Conservation (phyloP, 805 yeast species). For the Geotrichum ghanense region DNA sequence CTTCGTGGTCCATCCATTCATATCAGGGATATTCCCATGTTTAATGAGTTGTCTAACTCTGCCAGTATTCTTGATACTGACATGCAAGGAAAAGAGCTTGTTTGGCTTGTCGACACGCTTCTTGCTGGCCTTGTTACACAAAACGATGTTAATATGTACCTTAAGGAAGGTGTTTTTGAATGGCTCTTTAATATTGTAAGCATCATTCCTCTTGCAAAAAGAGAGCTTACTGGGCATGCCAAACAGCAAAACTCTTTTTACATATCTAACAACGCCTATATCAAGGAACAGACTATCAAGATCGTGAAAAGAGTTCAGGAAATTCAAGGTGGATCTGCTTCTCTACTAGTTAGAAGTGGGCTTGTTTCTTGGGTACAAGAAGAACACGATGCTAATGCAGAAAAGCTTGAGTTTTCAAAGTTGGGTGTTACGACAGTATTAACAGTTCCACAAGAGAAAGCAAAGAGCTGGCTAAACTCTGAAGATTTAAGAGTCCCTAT, state of each 20-base stretch:
- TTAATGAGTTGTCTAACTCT: slow-evolving; percentile 9
- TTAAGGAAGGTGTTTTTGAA: slow-evolving; percentile 50
- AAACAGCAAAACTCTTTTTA: neutral
- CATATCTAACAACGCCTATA: slow-evolving; percentile 1
- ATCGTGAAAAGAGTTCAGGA: slow-evolving; percentile 13
- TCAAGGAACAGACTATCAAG: neutral
- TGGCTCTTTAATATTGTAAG: slow-evolving; percentile 42
- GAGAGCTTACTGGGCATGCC: neutral
- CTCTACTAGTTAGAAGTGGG: slow-evolving; percentile 13
- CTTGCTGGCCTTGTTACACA: slow-evolving; percentile 34
- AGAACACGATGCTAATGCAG: neutral
- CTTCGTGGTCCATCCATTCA: slow-evolving; percentile 40
- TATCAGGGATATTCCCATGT: slow-evolving; percentile 35
- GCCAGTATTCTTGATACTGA: slow-evolving; percentile 29
- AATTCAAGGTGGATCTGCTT: slow-evolving; percentile 11
- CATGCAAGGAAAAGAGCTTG: slow-evolving; percentile 43
- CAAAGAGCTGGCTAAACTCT: slow-evolving; percentile 6
- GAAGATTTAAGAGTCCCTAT: neutral
- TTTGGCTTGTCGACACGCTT: slow-evolving; percentile 53
- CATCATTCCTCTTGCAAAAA: neutral
- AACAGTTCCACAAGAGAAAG: slow-evolving; percentile 4
- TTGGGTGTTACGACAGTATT: slow-evolving; percentile 4
- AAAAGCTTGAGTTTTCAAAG: neutral
- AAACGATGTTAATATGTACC: slow-evolving; percentile 43
- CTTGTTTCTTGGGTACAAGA: slow-evolving; percentile 11